phyloP scores from a whole-genome alignment of 352 stramenopile species.

The Globisporangium recalcitrans region DNA sequence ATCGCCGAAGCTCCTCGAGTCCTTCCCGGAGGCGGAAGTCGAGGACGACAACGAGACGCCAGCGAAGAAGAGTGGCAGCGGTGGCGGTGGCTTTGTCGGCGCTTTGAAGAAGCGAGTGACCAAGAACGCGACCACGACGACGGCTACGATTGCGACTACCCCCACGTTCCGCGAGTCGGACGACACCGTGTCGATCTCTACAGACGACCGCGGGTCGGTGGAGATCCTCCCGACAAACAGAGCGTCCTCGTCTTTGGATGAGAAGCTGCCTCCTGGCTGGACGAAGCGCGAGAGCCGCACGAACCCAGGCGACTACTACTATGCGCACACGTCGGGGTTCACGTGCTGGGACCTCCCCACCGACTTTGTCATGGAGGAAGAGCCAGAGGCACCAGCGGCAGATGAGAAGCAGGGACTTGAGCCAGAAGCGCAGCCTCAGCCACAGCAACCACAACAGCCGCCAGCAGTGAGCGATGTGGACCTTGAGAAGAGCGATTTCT shows the following conservation, averaged over 20 bases:
- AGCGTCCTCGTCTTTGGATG: slow-evolving; percentile 4
- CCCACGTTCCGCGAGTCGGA: slow-evolving; percentile 33
- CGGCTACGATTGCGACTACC: slow-evolving; percentile 9
- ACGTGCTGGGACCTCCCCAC: slow-evolving; percentile 66
- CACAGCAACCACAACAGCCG: background rate
- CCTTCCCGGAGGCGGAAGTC: background rate
- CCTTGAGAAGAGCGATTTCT: slow-evolving; percentile 19
- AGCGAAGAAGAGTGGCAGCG: slow-evolving; percentile 13
- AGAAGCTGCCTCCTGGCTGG: slow-evolving; percentile 44
- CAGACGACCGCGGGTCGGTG: slow-evolving; percentile 28
- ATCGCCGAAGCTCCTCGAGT: slow-evolving; percentile 10
- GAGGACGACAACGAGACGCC: background rate
- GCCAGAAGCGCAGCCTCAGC: too few species aligned
- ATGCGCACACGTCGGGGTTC: slow-evolving; percentile 50
- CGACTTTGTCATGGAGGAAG: slow-evolving; percentile 15
- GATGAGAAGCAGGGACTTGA: too few species aligned
- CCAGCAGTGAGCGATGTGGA: slow-evolving; percentile 1
- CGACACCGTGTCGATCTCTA: slow-evolving; percentile 36
- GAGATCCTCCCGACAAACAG: slow-evolving; percentile 15
- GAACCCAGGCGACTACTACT: slow-evolving; percentile 61
- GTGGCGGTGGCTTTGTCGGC: slow-evolving; percentile 14
- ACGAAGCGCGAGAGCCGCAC: slow-evolving; percentile 60
- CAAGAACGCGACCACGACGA: slow-evolving; percentile 8
- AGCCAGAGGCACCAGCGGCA: slow-evolving; percentile 1
- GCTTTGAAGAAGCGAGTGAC: slow-evolving; percentile 31